Evolutionary conservation across 2,329 filamentous ascomycete genomes (phyloP).

Genomic region (Blastomyces silverae): DNA sequence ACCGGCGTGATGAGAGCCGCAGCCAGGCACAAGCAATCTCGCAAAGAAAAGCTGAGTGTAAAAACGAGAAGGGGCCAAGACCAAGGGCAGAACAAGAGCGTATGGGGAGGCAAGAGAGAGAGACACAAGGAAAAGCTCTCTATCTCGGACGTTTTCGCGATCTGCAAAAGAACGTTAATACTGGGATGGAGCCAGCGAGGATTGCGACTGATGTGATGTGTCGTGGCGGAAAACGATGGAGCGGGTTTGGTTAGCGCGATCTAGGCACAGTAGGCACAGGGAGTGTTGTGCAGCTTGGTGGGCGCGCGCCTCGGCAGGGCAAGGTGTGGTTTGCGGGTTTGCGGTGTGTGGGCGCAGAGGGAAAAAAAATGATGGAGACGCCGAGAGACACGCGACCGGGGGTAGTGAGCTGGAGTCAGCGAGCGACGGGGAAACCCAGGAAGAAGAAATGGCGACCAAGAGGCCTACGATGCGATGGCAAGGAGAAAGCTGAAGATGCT

Average conservation of each 20-base stretch:
- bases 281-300: conserved; percentile 1
- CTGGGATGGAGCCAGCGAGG: conserved; percentile 21
- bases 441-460: too few relatives aligned
- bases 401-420: neutral
- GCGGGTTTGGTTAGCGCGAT: neutral
- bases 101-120: neutral
- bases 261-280: neutral
- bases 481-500: neutral
- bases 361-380: neutral
- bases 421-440: too few relatives aligned
- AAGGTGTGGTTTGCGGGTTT: neutral
- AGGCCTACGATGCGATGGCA: too few relatives aligned
- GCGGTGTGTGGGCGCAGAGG: conserved; percentile 1
- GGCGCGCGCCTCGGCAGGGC: neutral
- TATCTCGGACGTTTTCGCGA: neutral
- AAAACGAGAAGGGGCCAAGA: conserved; percentile 21
- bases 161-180: conserved; percentile 21
- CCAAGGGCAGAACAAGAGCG: conserved; percentile 10
- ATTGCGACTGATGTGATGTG: conserved; percentile 1
- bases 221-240: neutral
- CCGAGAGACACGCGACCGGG: neutral
- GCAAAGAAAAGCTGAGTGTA: conserved; percentile 17
- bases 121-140: neutral
- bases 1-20: conserved; percentile 31
- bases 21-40: conserved; percentile 17